Evolutionary conservation across 2,329 filamentous ascomycete species (phyloP).

Genomic region (Allantophomopsis lycopodina): DNA sequence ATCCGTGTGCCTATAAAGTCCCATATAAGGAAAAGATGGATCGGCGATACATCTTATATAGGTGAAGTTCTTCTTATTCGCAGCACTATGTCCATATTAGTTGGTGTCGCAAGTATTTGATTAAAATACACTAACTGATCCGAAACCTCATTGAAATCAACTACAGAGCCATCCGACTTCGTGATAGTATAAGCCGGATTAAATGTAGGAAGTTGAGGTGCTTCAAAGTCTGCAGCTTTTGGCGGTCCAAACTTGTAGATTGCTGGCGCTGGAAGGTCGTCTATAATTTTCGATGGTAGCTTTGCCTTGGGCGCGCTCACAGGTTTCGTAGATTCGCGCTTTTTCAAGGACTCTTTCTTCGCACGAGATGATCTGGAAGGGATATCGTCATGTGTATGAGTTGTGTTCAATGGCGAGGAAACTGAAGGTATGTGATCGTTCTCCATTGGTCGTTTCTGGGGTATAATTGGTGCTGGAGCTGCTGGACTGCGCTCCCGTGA

Average conservation of each 20-base stretch:
- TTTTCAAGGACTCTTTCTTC: slow-evolving; percentile 57
- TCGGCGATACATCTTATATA: slow-evolving; percentile 89
- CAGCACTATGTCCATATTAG: slow-evolving; percentile 27
- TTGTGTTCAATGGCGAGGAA: slow-evolving; percentile 62
- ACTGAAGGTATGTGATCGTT: slow-evolving; percentile 58
- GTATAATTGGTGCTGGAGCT: slow-evolving; percentile 24
- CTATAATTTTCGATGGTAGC: slow-evolving; percentile 20
- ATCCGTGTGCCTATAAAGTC: slow-evolving; percentile 85
- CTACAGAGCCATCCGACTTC: slow-evolving; percentile 31
- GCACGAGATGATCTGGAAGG: slow-evolving; percentile 25
- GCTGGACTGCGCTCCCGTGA: slow-evolving; percentile 27
- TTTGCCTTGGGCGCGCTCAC: slow-evolving; percentile 31
- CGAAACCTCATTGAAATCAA: slow-evolving; percentile 48
- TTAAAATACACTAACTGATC: slow-evolving; percentile 38
- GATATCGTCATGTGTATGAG: slow-evolving; percentile 36
- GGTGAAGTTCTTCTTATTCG: slow-evolving; percentile 62
- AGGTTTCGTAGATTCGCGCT: slow-evolving; percentile 46
- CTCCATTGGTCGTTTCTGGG: slow-evolving; percentile 52
- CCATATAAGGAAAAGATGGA: slow-evolving; percentile 69
- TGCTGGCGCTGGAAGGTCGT: slow-evolving; percentile 30
- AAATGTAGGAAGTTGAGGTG: slow-evolving; percentile 41
- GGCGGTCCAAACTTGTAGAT: slow-evolving; percentile 52
- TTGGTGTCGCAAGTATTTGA: slow-evolving; percentile 4
- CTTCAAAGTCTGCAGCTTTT: slow-evolving; percentile 46
- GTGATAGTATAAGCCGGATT: slow-evolving; percentile 38